Percentiles rank a stretch among this genome's conserved stretches.
Evolutionary conservation across 768 basidiomycete species (phyloP).

Genomic region (Auriscalpium orientale): DNA sequence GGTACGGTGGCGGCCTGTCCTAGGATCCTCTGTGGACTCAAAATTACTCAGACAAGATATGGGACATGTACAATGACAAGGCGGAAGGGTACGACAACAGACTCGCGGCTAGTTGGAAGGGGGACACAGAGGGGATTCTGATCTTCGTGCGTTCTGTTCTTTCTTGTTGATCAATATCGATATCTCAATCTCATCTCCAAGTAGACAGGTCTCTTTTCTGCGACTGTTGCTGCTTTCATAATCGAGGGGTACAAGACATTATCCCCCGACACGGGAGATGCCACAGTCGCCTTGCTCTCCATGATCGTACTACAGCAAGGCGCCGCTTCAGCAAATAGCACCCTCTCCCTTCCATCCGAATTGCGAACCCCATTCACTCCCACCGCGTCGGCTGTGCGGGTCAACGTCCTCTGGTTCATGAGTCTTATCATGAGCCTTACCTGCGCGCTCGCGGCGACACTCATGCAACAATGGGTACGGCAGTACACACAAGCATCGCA

Average conservation of each 20-base stretch:
- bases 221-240: background rate
- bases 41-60: too few species aligned
- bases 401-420: constrained; percentile 2
- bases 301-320: background rate
- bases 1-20: too few species aligned
- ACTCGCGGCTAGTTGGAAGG: too few species aligned
- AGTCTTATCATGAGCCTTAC: background rate
- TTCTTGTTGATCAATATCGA: too few species aligned
- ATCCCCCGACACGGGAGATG: background rate
- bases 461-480: background rate
- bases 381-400: background rate
- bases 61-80: too few species aligned
- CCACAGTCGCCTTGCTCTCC: background rate
- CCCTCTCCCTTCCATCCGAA: background rate
- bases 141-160: too few species aligned
- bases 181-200: too few species aligned
- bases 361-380: background rate
- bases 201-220: constrained; percentile 1
- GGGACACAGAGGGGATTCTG: too few species aligned
- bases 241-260: constrained; percentile 1
- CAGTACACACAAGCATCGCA: background rate
- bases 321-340: background rate
- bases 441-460: background rate
- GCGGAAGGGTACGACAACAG: too few species aligned
- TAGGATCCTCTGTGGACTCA: too few species aligned